These are phyloP conservation scores for Pyrenophora teres DNA, from an alignment of 2,329 filamentous ascomycete species.

Conservation along the genomic window DNA sequence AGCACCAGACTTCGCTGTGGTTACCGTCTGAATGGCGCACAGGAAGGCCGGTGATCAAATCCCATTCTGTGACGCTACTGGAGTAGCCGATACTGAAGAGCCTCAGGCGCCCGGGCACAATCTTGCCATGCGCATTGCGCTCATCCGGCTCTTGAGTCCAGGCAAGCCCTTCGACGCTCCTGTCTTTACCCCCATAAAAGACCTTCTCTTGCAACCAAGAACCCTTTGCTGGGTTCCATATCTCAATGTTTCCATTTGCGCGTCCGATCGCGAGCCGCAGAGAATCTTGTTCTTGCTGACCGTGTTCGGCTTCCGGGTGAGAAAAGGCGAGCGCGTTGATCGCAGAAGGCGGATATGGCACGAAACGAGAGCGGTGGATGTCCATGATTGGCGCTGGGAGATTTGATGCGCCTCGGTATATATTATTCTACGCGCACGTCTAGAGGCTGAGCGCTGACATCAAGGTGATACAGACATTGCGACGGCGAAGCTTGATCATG, in stretches of 20 bases:
- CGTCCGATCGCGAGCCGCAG: conserved; percentile 86
- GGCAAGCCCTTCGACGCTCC: conserved; percentile 85
- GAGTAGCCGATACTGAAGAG: conserved; percentile 97
- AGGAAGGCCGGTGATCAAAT: conserved; percentile 77
- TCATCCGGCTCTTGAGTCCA: conserved; percentile 90
- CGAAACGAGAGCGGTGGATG: conserved; percentile 95
- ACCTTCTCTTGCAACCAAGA: conserved; percentile 89
- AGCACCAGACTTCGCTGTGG: conserved; percentile 95
- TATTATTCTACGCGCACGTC: conserved; percentile 17
- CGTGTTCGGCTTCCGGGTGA: conserved; percentile 57
- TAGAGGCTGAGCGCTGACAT: conserved; percentile 22
- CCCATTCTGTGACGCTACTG: conserved; percentile 91
- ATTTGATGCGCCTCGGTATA: neutral
- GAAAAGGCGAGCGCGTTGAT: conserved; percentile 97
- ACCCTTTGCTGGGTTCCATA: conserved; percentile 87
- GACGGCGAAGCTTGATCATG: conserved; percentile 8
- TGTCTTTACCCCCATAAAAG: conserved; percentile 79
- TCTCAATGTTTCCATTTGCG: conserved; percentile 94
- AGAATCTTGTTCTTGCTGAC: conserved; percentile 56
- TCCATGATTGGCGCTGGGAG: conserved; percentile 66
- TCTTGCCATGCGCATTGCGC: conserved; percentile 62
- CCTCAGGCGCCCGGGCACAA: conserved; percentile 72
- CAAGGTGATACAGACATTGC: conserved; percentile 14
- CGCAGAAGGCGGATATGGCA: conserved; percentile 85
- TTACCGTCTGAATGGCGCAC: conserved; percentile 86